Percentiles rank a stretch among this genome's conserved stretches.
phyloP scores from a whole-genome alignment of 164 flowering plant species.

The Hamamelis virginiana region DNA sequence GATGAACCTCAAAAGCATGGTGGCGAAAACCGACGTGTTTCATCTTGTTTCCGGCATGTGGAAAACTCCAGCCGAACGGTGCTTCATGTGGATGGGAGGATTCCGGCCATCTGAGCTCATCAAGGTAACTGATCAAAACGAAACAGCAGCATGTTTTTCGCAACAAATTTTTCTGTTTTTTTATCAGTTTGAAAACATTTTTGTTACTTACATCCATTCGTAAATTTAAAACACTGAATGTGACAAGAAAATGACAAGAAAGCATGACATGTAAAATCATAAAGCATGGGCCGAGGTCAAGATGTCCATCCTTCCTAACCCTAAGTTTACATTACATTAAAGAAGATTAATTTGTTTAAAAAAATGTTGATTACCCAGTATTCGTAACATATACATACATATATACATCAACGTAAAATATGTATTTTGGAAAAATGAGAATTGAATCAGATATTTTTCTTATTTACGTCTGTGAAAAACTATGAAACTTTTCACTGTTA shows the following conservation, averaged over 20 bases:
- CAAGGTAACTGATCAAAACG: slow-evolving; percentile 58
- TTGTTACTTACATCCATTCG: too few species aligned
- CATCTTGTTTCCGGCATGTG: slow-evolving; percentile 93
- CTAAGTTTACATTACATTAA: too few species aligned
- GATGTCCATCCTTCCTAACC: not conserved
- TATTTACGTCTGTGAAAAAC: too few species aligned
- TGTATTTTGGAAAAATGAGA: too few species aligned
- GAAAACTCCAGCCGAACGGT: slow-evolving; percentile 97
- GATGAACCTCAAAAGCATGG: slow-evolving; percentile 66
- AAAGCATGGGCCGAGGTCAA: slow-evolving; percentile 8
- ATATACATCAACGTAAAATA: too few species aligned
- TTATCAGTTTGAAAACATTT: not conserved
- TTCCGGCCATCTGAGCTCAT: slow-evolving; percentile 94
- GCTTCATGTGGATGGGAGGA: slow-evolving; percentile 98
- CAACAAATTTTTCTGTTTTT: too few species aligned
- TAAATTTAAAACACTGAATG: not conserved
- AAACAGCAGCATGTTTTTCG: not conserved
- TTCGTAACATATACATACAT: too few species aligned
- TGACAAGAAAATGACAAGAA: slow-evolving; percentile 13
- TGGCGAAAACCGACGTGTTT: slow-evolving; percentile 78
- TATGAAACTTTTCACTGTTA: too few species aligned
- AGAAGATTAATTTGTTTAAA: too few species aligned
- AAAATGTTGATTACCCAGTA: too few species aligned
- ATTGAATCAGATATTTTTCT: too few species aligned
- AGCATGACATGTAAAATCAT: slow-evolving; percentile 10